Base-by-base conservation (phyloP, 768 basidiomycete genomes). In the Mycena vitilis region DNA sequence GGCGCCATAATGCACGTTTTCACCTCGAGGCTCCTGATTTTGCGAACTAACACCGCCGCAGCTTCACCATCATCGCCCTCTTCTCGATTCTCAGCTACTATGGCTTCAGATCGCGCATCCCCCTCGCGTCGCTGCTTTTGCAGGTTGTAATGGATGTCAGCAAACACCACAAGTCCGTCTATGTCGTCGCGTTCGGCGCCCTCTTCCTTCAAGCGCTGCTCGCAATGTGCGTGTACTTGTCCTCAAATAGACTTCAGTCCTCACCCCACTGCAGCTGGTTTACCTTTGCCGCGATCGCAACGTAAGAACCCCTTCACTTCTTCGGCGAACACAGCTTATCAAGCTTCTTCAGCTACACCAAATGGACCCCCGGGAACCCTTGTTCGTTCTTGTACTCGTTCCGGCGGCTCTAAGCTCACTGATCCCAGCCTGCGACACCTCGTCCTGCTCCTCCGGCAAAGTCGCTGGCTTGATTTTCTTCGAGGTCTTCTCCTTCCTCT, bases 111-210 rank as follows among this genome's bases (percentile, higher is more conserved):
- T 85, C 85, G 11, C 89, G 93, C 37, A 95, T 96, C 59, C 94
- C 93, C 0, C 82, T 96, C 4, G 92, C 93, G 1, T 87, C 91
- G 10, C 78, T 95, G 9, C 85, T 95, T 4, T 85, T 95, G 5
- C 93, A 95, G 78, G 89, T 93, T 30, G 91, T 92, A 9, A 93
- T 95, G 84, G 94, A 95, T 71, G 86, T 95, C 23, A 87, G 92
- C 48, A 95, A 94, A 73, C 92, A 94, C 74, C 93, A 95, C 76
- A 87, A 84, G 63, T 89, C 88, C 60, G 93, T 95, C 23, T 95
- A 92, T 74, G 81, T 87, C n/a, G 92, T 95, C 15, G 91, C 90
- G 1, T 88, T 95, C 71, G 73, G 83, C 48, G 88, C 92, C 4
- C 81, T 95, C n/a, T 72, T 94, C 56, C 56, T 93, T 4, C 92